These are phyloP conservation scores for Lachancea dasiensis DNA, from an alignment of 805 yeast genomes.

Conservation along the genomic window DNA sequence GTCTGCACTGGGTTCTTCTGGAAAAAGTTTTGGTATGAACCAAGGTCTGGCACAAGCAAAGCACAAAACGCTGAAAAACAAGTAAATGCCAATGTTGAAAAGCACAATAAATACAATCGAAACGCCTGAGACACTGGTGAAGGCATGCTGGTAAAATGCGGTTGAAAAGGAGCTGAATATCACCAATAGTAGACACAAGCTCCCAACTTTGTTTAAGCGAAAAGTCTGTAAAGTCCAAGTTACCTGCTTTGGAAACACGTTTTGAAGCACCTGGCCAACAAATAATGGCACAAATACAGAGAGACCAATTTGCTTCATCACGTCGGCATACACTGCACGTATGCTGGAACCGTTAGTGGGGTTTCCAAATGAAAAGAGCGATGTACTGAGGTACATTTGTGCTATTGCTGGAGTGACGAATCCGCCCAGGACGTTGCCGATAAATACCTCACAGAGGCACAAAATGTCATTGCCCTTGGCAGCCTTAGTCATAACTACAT, in stretches of 20 bases:
- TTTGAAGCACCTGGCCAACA: constrained; percentile 82
- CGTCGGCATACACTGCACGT: constrained; percentile 56
- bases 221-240: constrained; percentile 54
- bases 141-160: constrained; percentile 79
- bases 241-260: constrained; percentile 57
- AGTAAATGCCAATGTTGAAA: constrained; percentile 73
- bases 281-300: constrained; percentile 79
- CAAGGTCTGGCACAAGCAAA: constrained; percentile 55
- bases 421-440: constrained; percentile 81
- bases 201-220: constrained; percentile 64
- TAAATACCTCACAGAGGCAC: constrained; percentile 76
- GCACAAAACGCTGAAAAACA: constrained; percentile 67
- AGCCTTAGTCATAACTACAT: constrained; percentile 83
- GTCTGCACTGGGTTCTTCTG: constrained; percentile 41
- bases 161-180: constrained; percentile 80
- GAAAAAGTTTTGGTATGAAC: constrained; percentile 41
- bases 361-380: constrained; percentile 70
- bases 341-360: constrained; percentile 57
- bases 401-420: constrained; percentile 81
- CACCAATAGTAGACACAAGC: constrained; percentile 70
- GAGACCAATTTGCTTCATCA: constrained; percentile 83
- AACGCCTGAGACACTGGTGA: constrained; percentile 58
- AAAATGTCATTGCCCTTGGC: constrained; percentile 80
- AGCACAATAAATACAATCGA: constrained; percentile 74
- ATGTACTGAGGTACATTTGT: constrained; percentile 55